phyloP scores from a whole-genome alignment of 73 alveolate species.

The Effrenium voratum region DNA sequence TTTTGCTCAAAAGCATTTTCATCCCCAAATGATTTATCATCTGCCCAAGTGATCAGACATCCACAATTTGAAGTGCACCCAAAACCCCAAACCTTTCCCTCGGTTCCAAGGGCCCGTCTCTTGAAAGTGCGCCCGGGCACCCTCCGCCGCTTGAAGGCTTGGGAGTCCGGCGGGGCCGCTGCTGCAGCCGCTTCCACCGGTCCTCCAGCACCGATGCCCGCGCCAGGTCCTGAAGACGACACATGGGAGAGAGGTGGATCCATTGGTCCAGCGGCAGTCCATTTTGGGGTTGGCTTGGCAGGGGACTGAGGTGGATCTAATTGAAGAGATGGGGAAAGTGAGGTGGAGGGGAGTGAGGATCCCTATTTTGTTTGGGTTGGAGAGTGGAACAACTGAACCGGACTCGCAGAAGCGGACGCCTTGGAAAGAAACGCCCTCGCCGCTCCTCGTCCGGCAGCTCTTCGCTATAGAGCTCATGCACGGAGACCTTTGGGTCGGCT shows the following conservation, averaged over 20 bases:
- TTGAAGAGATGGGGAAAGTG: too few species aligned
- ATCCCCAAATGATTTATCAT: too few species aligned
- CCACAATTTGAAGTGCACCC: too few species aligned
- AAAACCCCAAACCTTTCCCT: too few species aligned
- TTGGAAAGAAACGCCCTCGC: too few species aligned
- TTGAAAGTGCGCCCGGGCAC: too few species aligned
- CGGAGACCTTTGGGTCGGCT: slow-evolving; percentile 31
- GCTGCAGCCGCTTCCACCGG: slow-evolving; percentile 63
- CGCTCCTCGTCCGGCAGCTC: slow-evolving; percentile 64
- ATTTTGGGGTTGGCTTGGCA: neutral
- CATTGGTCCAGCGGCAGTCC: neutral
- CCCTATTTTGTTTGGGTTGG: neutral
- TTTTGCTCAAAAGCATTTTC: too few species aligned
- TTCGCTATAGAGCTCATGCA: slow-evolving; percentile 79
- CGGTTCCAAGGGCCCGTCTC: too few species aligned
- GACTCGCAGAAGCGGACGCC: too few species aligned
- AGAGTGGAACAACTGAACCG: too few species aligned
- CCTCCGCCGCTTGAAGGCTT: neutral
- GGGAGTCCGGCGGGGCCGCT: slow-evolving; percentile 43
- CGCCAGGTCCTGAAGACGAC: slow-evolving; percentile 30
- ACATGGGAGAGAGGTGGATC: neutral
- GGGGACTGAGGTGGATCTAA: neutral
- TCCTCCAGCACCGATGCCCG: slow-evolving; percentile 50
- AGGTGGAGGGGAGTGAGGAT: neutral
- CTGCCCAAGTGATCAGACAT: too few species aligned